phyloP scores from a whole-genome alignment of 148 eudicot species.

The Diospyros kaki region DNA sequence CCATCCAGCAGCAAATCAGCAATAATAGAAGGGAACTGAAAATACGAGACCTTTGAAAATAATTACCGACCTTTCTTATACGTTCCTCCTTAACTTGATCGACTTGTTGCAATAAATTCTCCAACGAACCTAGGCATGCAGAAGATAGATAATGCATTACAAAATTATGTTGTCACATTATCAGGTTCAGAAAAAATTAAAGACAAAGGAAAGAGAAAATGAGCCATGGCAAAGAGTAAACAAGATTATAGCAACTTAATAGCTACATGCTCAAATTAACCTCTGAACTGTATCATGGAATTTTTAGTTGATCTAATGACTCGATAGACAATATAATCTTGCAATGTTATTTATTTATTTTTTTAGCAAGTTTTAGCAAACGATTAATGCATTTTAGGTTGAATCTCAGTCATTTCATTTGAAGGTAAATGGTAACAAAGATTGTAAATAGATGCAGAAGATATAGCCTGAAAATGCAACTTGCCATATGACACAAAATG shows the following conservation, averaged over 20 bases:
- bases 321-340: neutral
- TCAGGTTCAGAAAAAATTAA: neutral
- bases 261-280: neutral
- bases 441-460: neutral
- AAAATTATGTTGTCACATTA: neutral
- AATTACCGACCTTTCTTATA: constrained; percentile 58
- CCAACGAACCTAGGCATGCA: constrained; percentile 49
- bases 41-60: neutral
- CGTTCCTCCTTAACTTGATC: constrained; percentile 69
- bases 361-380: neutral
- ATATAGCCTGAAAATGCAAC: neutral
- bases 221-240: neutral
- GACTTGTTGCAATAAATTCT: constrained; percentile 57
- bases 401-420: neutral
- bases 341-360: too few species aligned
- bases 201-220: neutral
- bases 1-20: neutral
- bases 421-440: neutral
- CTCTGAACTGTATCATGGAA: neutral
- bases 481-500: neutral
- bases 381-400: neutral
- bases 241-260: neutral
- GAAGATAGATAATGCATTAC: neutral
- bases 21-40: neutral
- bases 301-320: neutral